phyloP scores from a whole-genome alignment of 495 filamentous ascomycete genomes.

The Hypoxylon fragiforme region DNA sequence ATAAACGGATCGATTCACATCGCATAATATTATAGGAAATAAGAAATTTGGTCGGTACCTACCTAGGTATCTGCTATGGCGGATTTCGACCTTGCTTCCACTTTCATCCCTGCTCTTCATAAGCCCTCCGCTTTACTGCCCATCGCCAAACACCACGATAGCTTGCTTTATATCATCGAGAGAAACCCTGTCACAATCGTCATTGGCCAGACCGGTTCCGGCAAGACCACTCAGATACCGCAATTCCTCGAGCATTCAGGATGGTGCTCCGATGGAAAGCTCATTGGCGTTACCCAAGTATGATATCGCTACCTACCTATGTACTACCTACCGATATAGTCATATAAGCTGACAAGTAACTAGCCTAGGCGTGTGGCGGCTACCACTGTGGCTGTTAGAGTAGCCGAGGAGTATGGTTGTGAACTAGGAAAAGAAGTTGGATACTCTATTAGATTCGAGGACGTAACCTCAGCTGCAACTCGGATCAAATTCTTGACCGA shows the following conservation, averaged over 20 bases:
- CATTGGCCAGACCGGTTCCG: slow-evolving; percentile 87
- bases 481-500: slow-evolving; percentile 97
- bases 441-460: slow-evolving; percentile 96
- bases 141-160: slow-evolving; percentile 73
- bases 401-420: slow-evolving; percentile 91
- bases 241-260: slow-evolving; percentile 87
- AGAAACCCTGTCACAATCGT: slow-evolving; percentile 80
- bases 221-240: slow-evolving; percentile 88
- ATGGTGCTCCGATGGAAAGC: slow-evolving; percentile 80
- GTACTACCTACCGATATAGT: too few relatives aligned
- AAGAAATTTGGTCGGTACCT: too few relatives aligned
- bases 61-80: slow-evolving; percentile 45
- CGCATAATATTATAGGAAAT: background rate
- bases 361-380: slow-evolving; percentile 92
- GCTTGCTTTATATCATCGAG: slow-evolving; percentile 75
- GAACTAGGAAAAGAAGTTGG: slow-evolving; percentile 93
- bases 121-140: slow-evolving; percentile 76
- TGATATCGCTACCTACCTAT: slow-evolving; percentile 33
- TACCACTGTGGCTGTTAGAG: slow-evolving; percentile 85
- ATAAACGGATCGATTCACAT: too few relatives aligned
- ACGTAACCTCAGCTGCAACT: slow-evolving; percentile 84
- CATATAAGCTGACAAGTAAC: too few relatives aligned
- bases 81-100: slow-evolving; percentile 62
- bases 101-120: slow-evolving; percentile 76
- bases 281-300: slow-evolving; percentile 92